Evolutionary conservation across 495 filamentous ascomycete genomes (phyloP), one percentile per base, ranked within the genome.

Genomic region (Evernia prunastri): DNA sequence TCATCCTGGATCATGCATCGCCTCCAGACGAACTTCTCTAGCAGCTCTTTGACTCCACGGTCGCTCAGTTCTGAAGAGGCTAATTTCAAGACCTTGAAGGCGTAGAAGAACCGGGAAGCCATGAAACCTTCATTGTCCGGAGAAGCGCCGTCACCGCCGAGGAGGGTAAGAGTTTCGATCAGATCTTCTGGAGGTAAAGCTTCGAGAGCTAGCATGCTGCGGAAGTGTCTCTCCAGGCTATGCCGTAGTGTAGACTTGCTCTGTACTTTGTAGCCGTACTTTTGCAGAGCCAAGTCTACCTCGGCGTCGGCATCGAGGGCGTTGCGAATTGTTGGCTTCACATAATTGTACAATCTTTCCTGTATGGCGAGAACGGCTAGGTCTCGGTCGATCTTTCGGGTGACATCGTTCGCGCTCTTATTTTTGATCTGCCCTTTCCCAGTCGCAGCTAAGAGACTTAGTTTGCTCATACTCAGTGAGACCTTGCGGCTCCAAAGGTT

Each of bases 401-500:
- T 72, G 64, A 72, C 70, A 63, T 72, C 67, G 57, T 76, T 64
- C 10, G 73, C 68, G 61, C 63, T 39, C 27, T 68, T 59, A 31
- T 71, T 58, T 58, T 70, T 67, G 25, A 60, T 60, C 56, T 72
- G 67, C 13, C 69, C 68, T 61, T 76, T 76, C 53, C 79, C 75
- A 60, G 71, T 70, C 27, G 77, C 85, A 36, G 89, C 88, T 63
- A 97, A 72, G 63, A 87, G 80, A 18, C 89, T 82, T 12, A 98
- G 77, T 74, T 96, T 96, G 15, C 89, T 86, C 27, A 97, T 79
- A 54, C 90, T 92, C n/a, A 96, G 77, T 72, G 96, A 86, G 42
- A 95, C 87, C 72, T 94, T 94, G 73, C 93, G 90, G 73, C 81
- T 89, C 92, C 92, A 96, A 13, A 93, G 72, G 58, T 91, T 85